Evolutionary conservation across 2,329 filamentous ascomycete species (phyloP).

Genomic region (Chrysosporium keratinophilum): DNA sequence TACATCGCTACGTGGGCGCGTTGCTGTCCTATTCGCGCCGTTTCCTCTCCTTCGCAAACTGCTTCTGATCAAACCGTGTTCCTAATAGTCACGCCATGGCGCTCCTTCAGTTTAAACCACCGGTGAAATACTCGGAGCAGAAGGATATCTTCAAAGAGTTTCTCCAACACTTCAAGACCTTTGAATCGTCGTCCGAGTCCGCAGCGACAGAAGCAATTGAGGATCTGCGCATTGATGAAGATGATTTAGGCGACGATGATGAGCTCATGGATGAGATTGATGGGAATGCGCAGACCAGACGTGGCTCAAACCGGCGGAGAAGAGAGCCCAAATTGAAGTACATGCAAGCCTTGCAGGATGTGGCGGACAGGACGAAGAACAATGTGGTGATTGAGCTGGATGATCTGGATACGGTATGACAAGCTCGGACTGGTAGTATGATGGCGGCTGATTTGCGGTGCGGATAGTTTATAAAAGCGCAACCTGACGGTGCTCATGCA

Average conservation of each 20-base stretch:
- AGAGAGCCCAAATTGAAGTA: constrained; percentile 69
- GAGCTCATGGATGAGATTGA: constrained; percentile 83
- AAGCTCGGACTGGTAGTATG: not conserved
- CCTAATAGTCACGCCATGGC: constrained; percentile 52
- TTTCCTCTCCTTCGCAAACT: not conserved
- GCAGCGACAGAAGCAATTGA: constrained; percentile 71
- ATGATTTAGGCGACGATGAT: constrained; percentile 79
- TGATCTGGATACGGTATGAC: constrained; percentile 62
- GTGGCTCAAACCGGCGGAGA: constrained; percentile 39
- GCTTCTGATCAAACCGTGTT: not conserved
- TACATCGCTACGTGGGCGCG: too few relatives aligned
- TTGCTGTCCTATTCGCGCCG: not conserved
- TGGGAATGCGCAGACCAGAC: constrained; percentile 28
- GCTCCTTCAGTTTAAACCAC: constrained; percentile 66
- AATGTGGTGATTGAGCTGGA: constrained; percentile 83
- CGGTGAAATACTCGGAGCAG: constrained; percentile 81
- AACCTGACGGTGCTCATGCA: constrained; percentile 59
- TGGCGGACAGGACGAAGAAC: constrained; percentile 67
- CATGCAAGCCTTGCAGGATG: constrained; percentile 71
- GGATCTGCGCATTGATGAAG: constrained; percentile 74
- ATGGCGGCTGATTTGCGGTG: not conserved
- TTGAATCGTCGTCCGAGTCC: constrained; percentile 51
- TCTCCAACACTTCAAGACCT: constrained; percentile 71
- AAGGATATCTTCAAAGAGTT: constrained; percentile 75
- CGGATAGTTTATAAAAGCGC: constrained; percentile 60